A percentile compares a stretch with the other conserved stretches of the same genome.
Evolutionary conservation across 139 green algal genomes (phyloP).

Genomic region (Coelastrella sp.): DNA sequence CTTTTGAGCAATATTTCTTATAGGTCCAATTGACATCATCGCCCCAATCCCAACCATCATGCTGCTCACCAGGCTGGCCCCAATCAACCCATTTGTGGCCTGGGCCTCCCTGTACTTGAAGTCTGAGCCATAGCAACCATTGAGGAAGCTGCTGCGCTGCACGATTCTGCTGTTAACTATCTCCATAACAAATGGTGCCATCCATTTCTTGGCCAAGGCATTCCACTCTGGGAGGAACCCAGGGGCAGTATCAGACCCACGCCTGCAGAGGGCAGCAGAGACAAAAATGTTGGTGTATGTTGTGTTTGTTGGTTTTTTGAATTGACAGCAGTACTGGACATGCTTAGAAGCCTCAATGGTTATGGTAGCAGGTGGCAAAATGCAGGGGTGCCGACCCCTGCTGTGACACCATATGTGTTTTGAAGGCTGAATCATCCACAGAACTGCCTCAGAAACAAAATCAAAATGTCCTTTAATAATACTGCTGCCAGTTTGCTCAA

Average conservation of each 20-base stretch:
- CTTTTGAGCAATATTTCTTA: conserved; percentile 47
- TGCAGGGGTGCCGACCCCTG: no score
- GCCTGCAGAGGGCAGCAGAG: conserved; percentile 7
- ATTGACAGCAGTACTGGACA: no score
- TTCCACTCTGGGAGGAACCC: conserved; percentile 47
- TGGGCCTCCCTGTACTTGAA: conserved; percentile 76
- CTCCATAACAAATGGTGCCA: conserved; percentile 76
- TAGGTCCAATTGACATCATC: conserved; percentile 33
- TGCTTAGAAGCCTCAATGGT: no score
- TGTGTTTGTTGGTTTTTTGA: no score
- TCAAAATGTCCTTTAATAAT: not conserved
- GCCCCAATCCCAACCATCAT: conserved; percentile 31
- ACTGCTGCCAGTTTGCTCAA: no score
- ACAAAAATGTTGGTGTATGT: no score
- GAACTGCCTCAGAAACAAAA: not conserved
- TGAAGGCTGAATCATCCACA: no score
- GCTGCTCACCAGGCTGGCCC: conserved; percentile 19
- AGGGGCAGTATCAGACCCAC: conserved; percentile 48
- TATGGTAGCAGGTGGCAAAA: no score
- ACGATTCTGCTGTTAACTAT: conserved; percentile 72
- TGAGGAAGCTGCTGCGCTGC: conserved; percentile 69
- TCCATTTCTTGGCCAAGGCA: conserved; percentile 49
- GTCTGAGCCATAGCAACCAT: conserved; percentile 62
- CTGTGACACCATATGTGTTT: no score
- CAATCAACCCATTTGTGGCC: conserved; percentile 23